These are phyloP conservation scores for Cyclotella cryptica DNA, from an alignment of 108 stramenopile genomes.

Conservation along the genomic window DNA sequence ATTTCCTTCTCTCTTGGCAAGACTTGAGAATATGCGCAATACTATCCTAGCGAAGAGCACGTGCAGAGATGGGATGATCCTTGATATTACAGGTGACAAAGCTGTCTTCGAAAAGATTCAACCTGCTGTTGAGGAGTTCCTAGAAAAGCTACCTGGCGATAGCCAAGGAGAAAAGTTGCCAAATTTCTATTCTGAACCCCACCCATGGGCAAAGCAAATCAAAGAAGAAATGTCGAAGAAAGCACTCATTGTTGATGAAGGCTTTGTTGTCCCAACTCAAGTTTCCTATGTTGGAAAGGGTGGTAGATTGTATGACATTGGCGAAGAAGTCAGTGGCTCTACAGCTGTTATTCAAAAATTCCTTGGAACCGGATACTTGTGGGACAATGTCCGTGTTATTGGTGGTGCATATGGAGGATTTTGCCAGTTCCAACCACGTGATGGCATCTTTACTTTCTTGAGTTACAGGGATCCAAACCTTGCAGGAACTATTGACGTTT, in stretches of 20 bases:
- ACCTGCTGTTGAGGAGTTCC: constrained; percentile 73
- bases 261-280: constrained; percentile 95
- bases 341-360: constrained; percentile 80
- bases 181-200: constrained; percentile 73
- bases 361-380: constrained; percentile 91
- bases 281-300: constrained; percentile 95
- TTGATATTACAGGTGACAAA: constrained; percentile 93
- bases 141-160: constrained; percentile 76
- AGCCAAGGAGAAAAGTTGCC: constrained; percentile 66
- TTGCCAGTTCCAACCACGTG: constrained; percentile 86
- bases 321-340: constrained; percentile 84
- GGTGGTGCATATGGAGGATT: constrained; percentile 96
- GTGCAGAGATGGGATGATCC: constrained; percentile 84
- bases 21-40: constrained; percentile 87
- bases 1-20: constrained; percentile 87
- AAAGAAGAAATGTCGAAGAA: constrained; percentile 77
- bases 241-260: constrained; percentile 83
- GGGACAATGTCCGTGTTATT: constrained; percentile 96
- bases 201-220: constrained; percentile 83
- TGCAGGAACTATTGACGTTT: constrained; percentile 91
- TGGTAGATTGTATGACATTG: constrained; percentile 84
- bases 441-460: constrained; percentile 85
- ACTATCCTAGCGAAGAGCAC: constrained; percentile 73
- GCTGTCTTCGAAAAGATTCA: constrained; percentile 73
- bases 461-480: constrained; percentile 98